Evolutionary conservation across 2,329 filamentous ascomycete species (phyloP).

Genomic region (Ustulina deusta): DNA sequence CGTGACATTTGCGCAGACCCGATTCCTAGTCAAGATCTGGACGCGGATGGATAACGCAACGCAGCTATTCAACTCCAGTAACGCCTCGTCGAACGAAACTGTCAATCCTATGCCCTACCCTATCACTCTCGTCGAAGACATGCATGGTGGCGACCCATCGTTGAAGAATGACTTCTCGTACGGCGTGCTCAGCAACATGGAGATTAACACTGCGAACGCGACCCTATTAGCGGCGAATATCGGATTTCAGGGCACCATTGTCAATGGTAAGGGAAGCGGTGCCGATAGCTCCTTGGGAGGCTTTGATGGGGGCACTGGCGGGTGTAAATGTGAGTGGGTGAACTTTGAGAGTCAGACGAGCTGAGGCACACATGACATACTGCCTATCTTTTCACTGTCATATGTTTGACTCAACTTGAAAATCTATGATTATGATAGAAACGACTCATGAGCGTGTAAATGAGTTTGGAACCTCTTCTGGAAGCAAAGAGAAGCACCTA

Average conservation of each 20-base stretch:
- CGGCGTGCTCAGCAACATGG: conserved; percentile 60
- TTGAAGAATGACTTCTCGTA: conserved; percentile 68
- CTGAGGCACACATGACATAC: background rate
- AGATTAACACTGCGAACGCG: conserved; percentile 58
- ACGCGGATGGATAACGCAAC: conserved; percentile 63
- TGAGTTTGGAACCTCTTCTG: background rate
- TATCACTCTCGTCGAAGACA: conserved; percentile 70
- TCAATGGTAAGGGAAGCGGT: conserved; percentile 61
- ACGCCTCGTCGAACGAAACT: conserved; percentile 39
- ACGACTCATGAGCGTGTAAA: background rate
- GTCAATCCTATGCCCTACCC: conserved; percentile 72
- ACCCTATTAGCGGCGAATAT: conserved; percentile 63
- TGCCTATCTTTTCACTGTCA: conserved; percentile 1
- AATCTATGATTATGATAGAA: background rate
- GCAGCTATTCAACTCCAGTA: conserved; percentile 52
- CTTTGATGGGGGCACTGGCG: conserved; percentile 72
- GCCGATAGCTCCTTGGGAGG: conserved; percentile 67
- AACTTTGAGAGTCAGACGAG: conserved; percentile 57
- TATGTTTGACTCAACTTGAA: background rate
- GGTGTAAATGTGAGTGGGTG: conserved; percentile 71
- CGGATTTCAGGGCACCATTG: conserved; percentile 61
- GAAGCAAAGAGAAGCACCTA: conserved; percentile 5
- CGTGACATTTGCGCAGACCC: conserved; percentile 70
- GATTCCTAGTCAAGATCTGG: conserved; percentile 75
- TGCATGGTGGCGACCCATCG: conserved; percentile 68